Percentiles rank a stretch among this genome's conserved stretches.
These are phyloP conservation scores for Carex littledalei DNA, from an alignment of 176 grass and related monocot genomes.

Conservation along the genomic window DNA sequence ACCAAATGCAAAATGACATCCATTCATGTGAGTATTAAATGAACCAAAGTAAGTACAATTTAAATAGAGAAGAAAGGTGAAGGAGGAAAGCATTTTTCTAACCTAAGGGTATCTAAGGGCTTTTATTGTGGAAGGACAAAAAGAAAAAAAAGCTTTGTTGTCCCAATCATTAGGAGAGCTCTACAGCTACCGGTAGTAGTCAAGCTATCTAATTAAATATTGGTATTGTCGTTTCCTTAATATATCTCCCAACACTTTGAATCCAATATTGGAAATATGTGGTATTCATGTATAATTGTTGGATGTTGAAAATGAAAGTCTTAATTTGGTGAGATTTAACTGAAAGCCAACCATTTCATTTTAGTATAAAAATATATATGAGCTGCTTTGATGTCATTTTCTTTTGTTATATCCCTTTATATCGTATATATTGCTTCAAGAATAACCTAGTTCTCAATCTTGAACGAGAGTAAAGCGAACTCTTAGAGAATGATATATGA, in stretches of 20 bases:
- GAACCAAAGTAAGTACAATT: neutral
- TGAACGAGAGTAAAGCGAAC: conserved; percentile 18
- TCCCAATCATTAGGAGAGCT: conserved; percentile 1
- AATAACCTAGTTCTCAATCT: conserved; percentile 12
- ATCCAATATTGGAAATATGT: neutral
- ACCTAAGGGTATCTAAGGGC: neutral
- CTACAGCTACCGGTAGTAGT: neutral
- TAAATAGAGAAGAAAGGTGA: neutral
- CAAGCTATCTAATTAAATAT: neutral
- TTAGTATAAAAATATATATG: neutral
- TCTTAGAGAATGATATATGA: neutral
- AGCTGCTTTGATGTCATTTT: conserved; percentile 12
- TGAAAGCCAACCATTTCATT: neutral
- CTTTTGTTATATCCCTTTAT: conserved; percentile 6
- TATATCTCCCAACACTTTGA: neutral
- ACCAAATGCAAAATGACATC: neutral
- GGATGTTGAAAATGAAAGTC: neutral
- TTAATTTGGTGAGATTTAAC: neutral
- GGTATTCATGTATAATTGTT: neutral
- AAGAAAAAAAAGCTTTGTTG: neutral
- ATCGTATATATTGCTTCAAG: conserved; percentile 4
- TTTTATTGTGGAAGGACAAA: neutral
- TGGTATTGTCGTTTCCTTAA: neutral
- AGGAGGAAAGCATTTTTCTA: conserved; percentile 2
- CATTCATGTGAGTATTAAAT: neutral